Percentiles rank a stretch among this genome's conserved stretches.
Evolutionary conservation across 1,139 yeast species (phyloP).

Genomic region (Geotrichum australiense): DNA sequence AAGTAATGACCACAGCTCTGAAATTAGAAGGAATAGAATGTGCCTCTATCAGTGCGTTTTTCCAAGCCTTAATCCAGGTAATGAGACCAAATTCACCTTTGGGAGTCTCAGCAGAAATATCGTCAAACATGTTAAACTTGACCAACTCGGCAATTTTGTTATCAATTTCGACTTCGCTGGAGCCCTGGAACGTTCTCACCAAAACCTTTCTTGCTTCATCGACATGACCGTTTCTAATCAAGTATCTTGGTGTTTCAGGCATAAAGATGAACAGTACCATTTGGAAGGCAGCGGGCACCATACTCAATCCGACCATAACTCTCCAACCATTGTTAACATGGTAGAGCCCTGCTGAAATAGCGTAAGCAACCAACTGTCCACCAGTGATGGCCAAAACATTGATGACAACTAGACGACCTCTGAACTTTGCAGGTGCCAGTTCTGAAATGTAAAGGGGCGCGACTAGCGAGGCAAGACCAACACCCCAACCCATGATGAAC

Average conservation of each 20-base stretch:
- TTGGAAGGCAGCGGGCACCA: constrained; percentile 81
- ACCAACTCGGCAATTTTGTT: constrained; percentile 26
- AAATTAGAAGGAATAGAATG: constrained; percentile 39
- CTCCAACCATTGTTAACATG: constrained; percentile 84
- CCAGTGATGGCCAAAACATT: constrained; percentile 76
- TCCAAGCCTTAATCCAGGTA: constrained; percentile 9
- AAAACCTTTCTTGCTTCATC: constrained; percentile 65
- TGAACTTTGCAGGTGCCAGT: constrained; percentile 81
- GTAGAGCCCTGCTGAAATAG: constrained; percentile 83
- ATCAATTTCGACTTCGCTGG: constrained; percentile 14
- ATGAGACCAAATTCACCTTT: too few relatives aligned
- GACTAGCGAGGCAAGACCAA: constrained; percentile 85
- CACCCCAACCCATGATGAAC: constrained; percentile 91
- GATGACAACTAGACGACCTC: constrained; percentile 62
- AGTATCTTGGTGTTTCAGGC: constrained; percentile 93
- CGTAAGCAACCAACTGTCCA: constrained; percentile 88
- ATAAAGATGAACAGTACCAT: constrained; percentile 69
- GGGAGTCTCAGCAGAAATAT: neutral
- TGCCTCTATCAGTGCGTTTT: constrained; percentile 5
- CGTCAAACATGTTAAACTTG: constrained; percentile 13
- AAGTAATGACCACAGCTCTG: constrained; percentile 59
- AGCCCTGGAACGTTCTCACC: constrained; percentile 22
- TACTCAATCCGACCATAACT: constrained; percentile 78
- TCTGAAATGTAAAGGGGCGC: constrained; percentile 90
- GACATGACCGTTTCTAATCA: constrained; percentile 59